Conservation (phyloP, 352 stramenopile species). For the Globisporangium perplexum region DNA sequence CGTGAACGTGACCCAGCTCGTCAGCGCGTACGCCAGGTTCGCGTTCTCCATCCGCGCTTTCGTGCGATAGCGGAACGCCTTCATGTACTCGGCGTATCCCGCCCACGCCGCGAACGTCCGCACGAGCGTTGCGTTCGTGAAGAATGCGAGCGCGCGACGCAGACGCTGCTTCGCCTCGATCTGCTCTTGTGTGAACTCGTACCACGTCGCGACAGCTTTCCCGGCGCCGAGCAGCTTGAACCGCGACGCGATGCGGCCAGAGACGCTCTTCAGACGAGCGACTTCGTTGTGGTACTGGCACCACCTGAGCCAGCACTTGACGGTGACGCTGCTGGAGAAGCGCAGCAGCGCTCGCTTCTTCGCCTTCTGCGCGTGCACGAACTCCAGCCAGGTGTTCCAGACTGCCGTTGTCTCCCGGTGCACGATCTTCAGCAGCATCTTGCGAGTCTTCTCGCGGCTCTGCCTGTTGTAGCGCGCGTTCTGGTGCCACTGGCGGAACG, state of each 20-base stretch:
- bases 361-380: slow-evolving; percentile 39
- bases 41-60: slow-evolving; percentile 42
- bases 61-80: slow-evolving; percentile 35
- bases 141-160: slow-evolving; percentile 56
- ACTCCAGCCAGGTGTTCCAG: slow-evolving; percentile 60
- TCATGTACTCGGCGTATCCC: slow-evolving; percentile 27
- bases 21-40: slow-evolving; percentile 43
- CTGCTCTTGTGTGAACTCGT: slow-evolving; percentile 55
- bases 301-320: slow-evolving; percentile 69
- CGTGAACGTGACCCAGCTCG: slow-evolving; percentile 38
- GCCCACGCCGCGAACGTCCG: slow-evolving; percentile 56
- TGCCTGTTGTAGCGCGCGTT: slow-evolving; percentile 27
- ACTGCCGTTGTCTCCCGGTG: slow-evolving; percentile 43
- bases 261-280: slow-evolving; percentile 32
- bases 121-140: slow-evolving; percentile 50
- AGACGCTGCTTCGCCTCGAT: slow-evolving; percentile 33
- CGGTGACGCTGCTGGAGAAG: slow-evolving; percentile 52
- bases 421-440: slow-evolving; percentile 44
- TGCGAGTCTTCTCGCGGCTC: slow-evolving; percentile 40
- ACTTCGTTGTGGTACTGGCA: slow-evolving; percentile 32
- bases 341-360: slow-evolving; percentile 52
- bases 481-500: slow-evolving; percentile 62
- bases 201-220: slow-evolving; percentile 57
- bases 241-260: slow-evolving; percentile 30
- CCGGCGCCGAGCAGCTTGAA: slow-evolving; percentile 33